Percentiles rank a stretch among this genome's conserved stretches.
Conservation (phyloP, 345 rosid species). For the Xanthoceras sorbifolium region DNA sequence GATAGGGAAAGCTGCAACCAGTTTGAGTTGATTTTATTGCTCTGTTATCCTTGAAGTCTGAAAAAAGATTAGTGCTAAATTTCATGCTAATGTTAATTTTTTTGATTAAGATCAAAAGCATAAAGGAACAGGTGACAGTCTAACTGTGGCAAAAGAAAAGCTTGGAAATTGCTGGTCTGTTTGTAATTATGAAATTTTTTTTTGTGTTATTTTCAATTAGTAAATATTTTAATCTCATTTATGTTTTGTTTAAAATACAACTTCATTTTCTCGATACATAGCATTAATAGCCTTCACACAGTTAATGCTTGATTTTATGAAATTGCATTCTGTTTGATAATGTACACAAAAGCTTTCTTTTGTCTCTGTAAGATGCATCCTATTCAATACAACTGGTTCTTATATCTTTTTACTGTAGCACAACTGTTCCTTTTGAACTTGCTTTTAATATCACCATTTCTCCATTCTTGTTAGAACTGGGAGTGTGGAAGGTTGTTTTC, state of each 20-base stretch:
- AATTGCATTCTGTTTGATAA: background rate
- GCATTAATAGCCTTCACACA: too few species aligned
- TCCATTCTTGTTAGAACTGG: slow-evolving; percentile 54
- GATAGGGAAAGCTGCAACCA: background rate
- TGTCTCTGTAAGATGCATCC: background rate
- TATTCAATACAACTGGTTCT: background rate
- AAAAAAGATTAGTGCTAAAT: background rate
- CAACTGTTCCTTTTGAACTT: background rate
- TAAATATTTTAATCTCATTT: background rate
- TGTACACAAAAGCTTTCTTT: background rate
- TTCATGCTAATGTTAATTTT: background rate
- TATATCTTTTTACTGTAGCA: background rate
- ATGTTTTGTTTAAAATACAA: background rate
- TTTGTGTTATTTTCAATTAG: background rate
- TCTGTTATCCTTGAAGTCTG: too few species aligned
- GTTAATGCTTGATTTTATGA: background rate
- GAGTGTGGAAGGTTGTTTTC: slow-evolving; percentile 68
- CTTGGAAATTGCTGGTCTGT: background rate
- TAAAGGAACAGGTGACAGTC: background rate
- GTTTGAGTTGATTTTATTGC: background rate
- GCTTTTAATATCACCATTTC: background rate
- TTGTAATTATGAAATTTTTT: background rate
- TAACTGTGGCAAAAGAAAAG: background rate
- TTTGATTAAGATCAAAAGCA: background rate
- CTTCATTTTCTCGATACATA: too few species aligned